A percentile compares a stretch with the other conserved stretches of the same genome.
Conservation (phyloP, 2,329 filamentous ascomycete genomes). For the Colletotrichum liaoningense region DNA sequence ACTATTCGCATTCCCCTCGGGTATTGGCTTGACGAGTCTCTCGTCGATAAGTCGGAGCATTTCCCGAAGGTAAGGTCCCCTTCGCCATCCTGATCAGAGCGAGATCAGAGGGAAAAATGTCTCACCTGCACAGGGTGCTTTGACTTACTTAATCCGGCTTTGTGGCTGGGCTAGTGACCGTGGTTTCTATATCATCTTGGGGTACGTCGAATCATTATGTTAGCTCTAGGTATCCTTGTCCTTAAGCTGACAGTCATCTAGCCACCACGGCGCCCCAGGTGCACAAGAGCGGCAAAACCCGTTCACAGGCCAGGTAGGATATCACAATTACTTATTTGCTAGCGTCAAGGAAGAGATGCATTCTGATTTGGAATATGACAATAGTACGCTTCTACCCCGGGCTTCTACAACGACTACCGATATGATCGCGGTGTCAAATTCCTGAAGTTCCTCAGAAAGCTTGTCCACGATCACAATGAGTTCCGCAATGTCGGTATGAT, state of each 20-base stretch:
- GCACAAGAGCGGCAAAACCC: slow-evolving; percentile 58
- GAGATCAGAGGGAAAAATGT: too few relatives aligned
- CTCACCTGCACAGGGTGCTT: slow-evolving; percentile 47
- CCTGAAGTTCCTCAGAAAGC: slow-evolving; percentile 65
- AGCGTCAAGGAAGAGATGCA: too few relatives aligned
- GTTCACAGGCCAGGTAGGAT: slow-evolving; percentile 56
- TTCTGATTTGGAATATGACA: too few relatives aligned
- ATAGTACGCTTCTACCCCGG: slow-evolving; percentile 45
- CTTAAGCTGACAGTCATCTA: not conserved
- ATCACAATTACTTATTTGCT: too few relatives aligned
- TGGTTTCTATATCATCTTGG: slow-evolving; percentile 65
- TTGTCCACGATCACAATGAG: slow-evolving; percentile 59
- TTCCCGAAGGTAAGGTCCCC: slow-evolving; percentile 51
- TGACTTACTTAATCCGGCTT: slow-evolving; percentile 58
- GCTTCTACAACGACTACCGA: slow-evolving; percentile 68
- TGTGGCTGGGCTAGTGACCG: slow-evolving; percentile 60
- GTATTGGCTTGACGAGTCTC: slow-evolving; percentile 64
- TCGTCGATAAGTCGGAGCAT: slow-evolving; percentile 60
- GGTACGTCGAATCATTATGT: slow-evolving; percentile 37
- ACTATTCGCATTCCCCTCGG: slow-evolving; percentile 66
- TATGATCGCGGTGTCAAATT: slow-evolving; percentile 66
- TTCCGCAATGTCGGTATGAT: slow-evolving; percentile 70
- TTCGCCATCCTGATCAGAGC: too few relatives aligned
- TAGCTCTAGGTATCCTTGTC: not conserved
- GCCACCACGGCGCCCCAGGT: slow-evolving; percentile 61